Base-by-base conservation (phyloP, 129 eudicot genomes). In the Ambrosia trifida region DNA sequence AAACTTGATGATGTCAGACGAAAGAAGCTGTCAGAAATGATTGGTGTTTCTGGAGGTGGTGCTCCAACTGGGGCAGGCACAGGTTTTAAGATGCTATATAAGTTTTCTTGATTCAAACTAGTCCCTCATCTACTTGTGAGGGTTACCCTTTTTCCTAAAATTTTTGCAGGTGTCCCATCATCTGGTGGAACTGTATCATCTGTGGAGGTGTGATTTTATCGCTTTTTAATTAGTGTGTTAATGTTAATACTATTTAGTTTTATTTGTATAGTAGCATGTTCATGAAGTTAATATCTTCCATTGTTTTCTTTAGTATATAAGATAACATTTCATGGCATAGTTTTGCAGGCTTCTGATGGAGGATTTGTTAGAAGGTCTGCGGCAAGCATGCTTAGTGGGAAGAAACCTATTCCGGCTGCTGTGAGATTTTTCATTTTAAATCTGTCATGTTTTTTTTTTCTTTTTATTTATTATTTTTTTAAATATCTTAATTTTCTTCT, bases 331-430 rank as follows among this genome's bases (percentile, higher is more conserved):
- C 19, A 38, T 16, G 54, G 13, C 43, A 60, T 66, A 47, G 66
- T 54, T 41, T 43, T 74, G 54, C 86, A 90, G 97, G 79, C 89
- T 74, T 79, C 96, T 57, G 89, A 83, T 73, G 90, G 81, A 70
- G 83, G 91, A 52, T 80, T 79, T 67, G 88, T 81, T 64, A 86
- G 72, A 72, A 84, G 86, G 77, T 90, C 99, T 68, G 99, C 99
- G 56, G 97, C 99, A 66, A 95, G 99, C 85, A 88, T 95, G 99
- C 95, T 95, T 62, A 95, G 95, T 76, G 97, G 99, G 66, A 90
- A 90, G 85, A 95, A 78, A 79, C 96, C 99, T 70, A 77, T 81
- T 74, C 83, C 80, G 35, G 83, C 96, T 72, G 89, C 94, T 75
- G 99, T 95, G 82, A 83, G 99, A 78, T 64, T 44, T 33, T 52